Conservation (phyloP, 306 rosid genomes). For the Cicer arietinum region DNA sequence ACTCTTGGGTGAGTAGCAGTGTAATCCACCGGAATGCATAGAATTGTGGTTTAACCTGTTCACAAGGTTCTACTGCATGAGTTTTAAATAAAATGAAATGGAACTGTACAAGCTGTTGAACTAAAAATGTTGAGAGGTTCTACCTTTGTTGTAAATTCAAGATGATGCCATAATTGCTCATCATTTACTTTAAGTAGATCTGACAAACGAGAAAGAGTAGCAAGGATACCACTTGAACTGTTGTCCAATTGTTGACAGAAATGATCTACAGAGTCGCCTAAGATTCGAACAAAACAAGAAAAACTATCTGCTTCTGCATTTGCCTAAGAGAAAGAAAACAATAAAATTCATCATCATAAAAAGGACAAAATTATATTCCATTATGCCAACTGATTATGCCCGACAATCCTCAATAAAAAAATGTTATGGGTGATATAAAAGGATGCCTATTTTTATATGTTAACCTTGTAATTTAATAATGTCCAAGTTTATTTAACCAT, state of each 20-base stretch:
- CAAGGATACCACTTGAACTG: conserved; percentile 76
- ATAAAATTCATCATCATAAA: background rate
- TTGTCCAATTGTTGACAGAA: conserved; percentile 84
- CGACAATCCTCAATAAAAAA: conserved; percentile 16
- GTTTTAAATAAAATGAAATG: conserved; percentile 28
- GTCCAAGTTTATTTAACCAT: conserved; percentile 6
- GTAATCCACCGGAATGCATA: conserved; percentile 92
- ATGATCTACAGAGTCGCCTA: conserved; percentile 82
- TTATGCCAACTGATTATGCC: conserved; percentile 16
- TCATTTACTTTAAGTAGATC: conserved; percentile 69
- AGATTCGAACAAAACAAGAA: conserved; percentile 75
- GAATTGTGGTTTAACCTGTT: conserved; percentile 77
- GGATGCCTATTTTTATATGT: conserved; percentile 5
- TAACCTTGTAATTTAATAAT: conserved; percentile 9
- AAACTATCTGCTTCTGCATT: conserved; percentile 91
- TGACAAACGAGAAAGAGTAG: conserved; percentile 72
- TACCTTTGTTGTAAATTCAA: conserved; percentile 77
- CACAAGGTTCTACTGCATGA: conserved; percentile 21
- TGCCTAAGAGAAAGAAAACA: conserved; percentile 48
- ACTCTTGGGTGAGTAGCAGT: conserved; percentile 80
- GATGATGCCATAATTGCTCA: conserved; percentile 82
- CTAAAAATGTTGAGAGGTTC: background rate
- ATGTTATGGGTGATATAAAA: conserved; percentile 11
- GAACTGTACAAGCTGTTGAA: conserved; percentile 28
- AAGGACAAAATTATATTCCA: background rate